Percentiles rank a stretch among this genome's conserved stretches.
Evolutionary conservation across 2,329 filamentous ascomycete species (phyloP).

Genomic region (Chalara sp.): DNA sequence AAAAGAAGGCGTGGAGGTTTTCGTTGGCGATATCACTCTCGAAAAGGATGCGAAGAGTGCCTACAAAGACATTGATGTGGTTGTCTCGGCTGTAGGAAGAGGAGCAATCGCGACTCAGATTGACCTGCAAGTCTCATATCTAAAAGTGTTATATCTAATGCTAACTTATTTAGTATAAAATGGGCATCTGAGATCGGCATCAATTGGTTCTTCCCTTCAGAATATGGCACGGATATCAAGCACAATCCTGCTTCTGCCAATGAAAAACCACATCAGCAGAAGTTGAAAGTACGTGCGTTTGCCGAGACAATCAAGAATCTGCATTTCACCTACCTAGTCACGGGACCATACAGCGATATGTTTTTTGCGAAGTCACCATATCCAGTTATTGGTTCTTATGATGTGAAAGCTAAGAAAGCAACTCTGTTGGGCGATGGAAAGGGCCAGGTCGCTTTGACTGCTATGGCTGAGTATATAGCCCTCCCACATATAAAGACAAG

Average conservation of each 20-base stretch:
- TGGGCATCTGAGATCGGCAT: slow-evolving; percentile 34
- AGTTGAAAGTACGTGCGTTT: slow-evolving; percentile 59
- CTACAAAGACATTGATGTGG: slow-evolving; percentile 53
- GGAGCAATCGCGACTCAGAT: slow-evolving; percentile 39
- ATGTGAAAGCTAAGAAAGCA: slow-evolving; percentile 49
- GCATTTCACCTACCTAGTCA: slow-evolving; percentile 48
- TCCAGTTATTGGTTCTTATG: slow-evolving; percentile 30
- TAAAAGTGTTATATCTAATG: not conserved
- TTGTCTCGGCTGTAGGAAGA: slow-evolving; percentile 59
- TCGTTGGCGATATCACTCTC: slow-evolving; percentile 47
- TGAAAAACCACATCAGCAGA: slow-evolving; percentile 64
- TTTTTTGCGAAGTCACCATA: not conserved
- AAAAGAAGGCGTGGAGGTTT: slow-evolving; percentile 44
- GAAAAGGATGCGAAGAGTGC: slow-evolving; percentile 47
- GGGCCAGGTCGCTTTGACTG: slow-evolving; percentile 59
- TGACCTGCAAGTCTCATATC: not conserved
- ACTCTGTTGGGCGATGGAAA: slow-evolving; percentile 55
- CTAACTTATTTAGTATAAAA: not conserved
- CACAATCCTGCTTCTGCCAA: slow-evolving; percentile 48
- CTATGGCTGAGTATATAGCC: slow-evolving; percentile 58
- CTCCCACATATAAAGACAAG: not conserved
- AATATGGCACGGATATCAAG: slow-evolving; percentile 45
- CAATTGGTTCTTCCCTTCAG: slow-evolving; percentile 52
- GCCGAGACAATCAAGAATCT: slow-evolving; percentile 45
- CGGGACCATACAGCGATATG: slow-evolving; percentile 9